Conservation (phyloP, 2,329 filamentous ascomycete genomes). For the Epicoccum nigrum region DNA sequence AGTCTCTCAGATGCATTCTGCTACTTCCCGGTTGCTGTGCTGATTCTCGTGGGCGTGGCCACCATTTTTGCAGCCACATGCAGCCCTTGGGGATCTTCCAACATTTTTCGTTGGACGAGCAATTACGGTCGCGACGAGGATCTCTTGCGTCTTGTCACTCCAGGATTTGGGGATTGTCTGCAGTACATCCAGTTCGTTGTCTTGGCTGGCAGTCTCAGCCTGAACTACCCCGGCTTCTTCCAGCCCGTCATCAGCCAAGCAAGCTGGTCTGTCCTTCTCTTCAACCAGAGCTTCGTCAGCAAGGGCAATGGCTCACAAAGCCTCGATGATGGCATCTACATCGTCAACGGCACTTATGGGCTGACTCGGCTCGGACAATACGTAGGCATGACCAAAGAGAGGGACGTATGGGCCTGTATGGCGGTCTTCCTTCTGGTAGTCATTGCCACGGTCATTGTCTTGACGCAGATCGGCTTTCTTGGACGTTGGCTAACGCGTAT, state of each 20-base stretch:
- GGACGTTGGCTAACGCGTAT: conserved; percentile 76
- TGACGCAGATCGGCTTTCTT: conserved; percentile 79
- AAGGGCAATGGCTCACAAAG: conserved; percentile 68
- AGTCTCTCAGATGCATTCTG: conserved; percentile 71
- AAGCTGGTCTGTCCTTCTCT: conserved; percentile 89
- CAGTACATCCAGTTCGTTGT: conserved; percentile 96
- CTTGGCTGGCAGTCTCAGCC: conserved; percentile 81
- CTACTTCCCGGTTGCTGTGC: conserved; percentile 77
- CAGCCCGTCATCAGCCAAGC: conserved; percentile 88
- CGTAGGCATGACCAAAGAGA: conserved; percentile 74
- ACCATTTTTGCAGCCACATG: conserved; percentile 84
- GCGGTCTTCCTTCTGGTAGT: conserved; percentile 87
- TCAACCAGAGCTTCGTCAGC: conserved; percentile 87
- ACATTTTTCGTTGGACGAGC: conserved; percentile 95
- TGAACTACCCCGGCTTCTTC: conserved; percentile 93
- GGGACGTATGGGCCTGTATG: conserved; percentile 93
- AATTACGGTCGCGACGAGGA: conserved; percentile 97
- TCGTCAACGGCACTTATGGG: conserved; percentile 77
- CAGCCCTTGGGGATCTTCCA: conserved; percentile 90
- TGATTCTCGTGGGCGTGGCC: conserved; percentile 80
- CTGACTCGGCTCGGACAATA: conserved; percentile 80
- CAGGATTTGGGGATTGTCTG: conserved; percentile 93
- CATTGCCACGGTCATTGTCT: conserved; percentile 67
- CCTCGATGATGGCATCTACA: conserved; percentile 85
- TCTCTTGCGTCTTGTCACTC: conserved; percentile 87